Evolutionary conservation across 2,329 filamentous ascomycete species (phyloP), one percentile per base, ranked within the genome.

Genomic region (Aspergillus ibericus): DNA sequence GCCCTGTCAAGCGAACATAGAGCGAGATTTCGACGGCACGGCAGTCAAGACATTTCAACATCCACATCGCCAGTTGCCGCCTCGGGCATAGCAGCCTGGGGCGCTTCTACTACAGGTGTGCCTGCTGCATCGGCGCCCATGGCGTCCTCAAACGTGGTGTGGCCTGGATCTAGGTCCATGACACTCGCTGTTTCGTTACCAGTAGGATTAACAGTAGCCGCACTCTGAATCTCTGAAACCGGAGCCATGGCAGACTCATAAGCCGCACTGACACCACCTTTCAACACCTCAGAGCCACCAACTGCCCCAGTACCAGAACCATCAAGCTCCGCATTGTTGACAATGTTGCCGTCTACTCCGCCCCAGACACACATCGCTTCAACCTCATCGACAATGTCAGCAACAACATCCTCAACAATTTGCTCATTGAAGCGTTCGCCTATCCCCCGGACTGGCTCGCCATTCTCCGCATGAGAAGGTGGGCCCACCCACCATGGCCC

Each of bases 341-440:
- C 69, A 47, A 75, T 62, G 53, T 72, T 68, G 29, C 70, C 70
- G 29, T 75, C 71, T 15, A 73, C 64, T 27, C 69, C 71, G n/a
- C 75, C 73, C 71, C 74, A 88, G 86, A 96, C 77, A 91, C 95
- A 78, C 71, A 75, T 73, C 9, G 76, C 75, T 58, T 96, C 92
- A 50, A 96, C 90, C 77, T 99, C 95, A 70, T 99, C 95, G 32
- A 98, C 83, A 54, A 99, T 84, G 74, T 99, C 95, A 73, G 92
- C 96, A 29, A 96, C 84, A 22, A 97, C 82, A 69, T 99, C 95
- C 77, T 99, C 95, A 13, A 89, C 92, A 61, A 99, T 93, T 78
- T 98, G 93, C 72, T 99, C 93, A 59, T 87, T 86, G 75, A 92
- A 98, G 32, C 95, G 85, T 61, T 96, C 90, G 7, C 86, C 84